Evolutionary conservation across 1,284 basidiomycete genomes (phyloP).

Genomic region (Cutaneotrichosporon sp.): DNA sequence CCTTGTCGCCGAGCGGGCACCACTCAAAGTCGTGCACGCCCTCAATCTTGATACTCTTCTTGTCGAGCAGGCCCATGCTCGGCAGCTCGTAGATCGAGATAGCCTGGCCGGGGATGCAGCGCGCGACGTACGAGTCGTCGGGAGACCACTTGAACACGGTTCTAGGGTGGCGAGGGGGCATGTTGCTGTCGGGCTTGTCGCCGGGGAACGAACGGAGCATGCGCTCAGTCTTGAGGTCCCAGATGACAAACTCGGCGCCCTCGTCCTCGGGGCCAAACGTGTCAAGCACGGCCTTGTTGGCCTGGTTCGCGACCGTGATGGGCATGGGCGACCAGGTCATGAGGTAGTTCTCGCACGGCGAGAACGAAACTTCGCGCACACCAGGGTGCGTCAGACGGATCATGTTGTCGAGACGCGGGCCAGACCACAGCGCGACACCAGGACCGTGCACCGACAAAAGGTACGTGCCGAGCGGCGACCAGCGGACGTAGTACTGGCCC

Average conservation of each 20-base stretch:
- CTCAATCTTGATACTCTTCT: conserved; percentile 97
- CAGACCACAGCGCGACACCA: conserved; percentile 95
- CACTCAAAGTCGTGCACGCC: conserved; percentile 99
- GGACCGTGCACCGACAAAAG: conserved; percentile 91
- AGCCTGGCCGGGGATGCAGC: conserved; percentile 79
- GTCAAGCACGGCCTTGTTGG: conserved; percentile 48
- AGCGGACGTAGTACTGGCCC: conserved; percentile 96
- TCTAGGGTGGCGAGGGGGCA: conserved; percentile 57
- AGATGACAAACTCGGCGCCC: conserved; percentile 94
- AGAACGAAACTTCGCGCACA: conserved; percentile 95
- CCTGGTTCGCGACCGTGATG: conserved; percentile 74
- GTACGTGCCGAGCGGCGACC: conserved; percentile 94
- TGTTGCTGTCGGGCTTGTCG: conserved; percentile 52
- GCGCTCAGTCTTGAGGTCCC: conserved; percentile 92
- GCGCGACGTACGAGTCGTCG: conserved; percentile 91
- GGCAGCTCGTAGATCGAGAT: conserved; percentile 97
- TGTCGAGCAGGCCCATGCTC: conserved; percentile 87
- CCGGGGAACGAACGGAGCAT: conserved; percentile 87
- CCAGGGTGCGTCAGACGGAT: conserved; percentile 87
- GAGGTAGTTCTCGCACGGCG: conserved; percentile 92
- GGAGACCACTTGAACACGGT: conserved; percentile 96
- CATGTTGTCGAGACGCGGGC: conserved; percentile 50
- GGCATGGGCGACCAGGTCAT: conserved; percentile 98
- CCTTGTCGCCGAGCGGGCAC: conserved; percentile 90
- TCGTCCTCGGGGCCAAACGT: conserved; percentile 75